Evolutionary conservation across 2,329 filamentous ascomycete genomes (phyloP), one percentile per base, ranked within the genome.

Genomic region (Trichoderma koningii): DNA sequence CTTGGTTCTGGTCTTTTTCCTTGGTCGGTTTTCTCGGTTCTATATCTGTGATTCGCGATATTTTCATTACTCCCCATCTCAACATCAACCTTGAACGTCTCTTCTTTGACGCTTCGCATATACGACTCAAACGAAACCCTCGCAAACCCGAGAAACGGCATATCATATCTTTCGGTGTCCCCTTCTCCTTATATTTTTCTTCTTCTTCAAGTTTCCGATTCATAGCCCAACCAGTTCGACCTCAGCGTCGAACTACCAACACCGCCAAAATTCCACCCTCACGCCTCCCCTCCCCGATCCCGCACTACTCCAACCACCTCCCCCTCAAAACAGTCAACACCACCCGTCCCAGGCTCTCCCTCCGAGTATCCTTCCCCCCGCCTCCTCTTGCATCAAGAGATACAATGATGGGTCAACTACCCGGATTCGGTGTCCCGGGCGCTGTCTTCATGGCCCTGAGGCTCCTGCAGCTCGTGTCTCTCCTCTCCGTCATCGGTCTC

Each of bases 401-500:
- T 71, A 80, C 70, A 67, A 83, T 83, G 81, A 83, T 83, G 81
- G 75, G 76, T 66, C 76, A 78, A 67, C 76, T 76, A 67, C 79
- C 86, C 76, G 77, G 83, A 77, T 80, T 89, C 76, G 89, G 91
- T 71, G 89, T 89, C 75, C 80, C 95, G 70, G 92, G 90, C 76
- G 87, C 89, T 71, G 90, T 89, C 70, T 96, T 96, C 80, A 87
- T 91, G 66, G 80, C 87, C 69, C 85, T 89, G 70, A 89, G 93
- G 55, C 82, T 84, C 65, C 82, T 93, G 70, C 88, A 96, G 75
- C 83, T 86, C 66, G 78, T 90, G 68, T 86, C 86, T 28, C 88
- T 97, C 73, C 82, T 95, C 65, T 82, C 88, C 66, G 87, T 95
- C 69, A 89, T 96, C 69, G 92, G 92, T 52, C 86, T 97, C 75